A percentile compares a stretch with the other conserved stretches of the same genome.
Conservation (phyloP, 306 rosid genomes). For the Gastrolobium bilobum region DNA sequence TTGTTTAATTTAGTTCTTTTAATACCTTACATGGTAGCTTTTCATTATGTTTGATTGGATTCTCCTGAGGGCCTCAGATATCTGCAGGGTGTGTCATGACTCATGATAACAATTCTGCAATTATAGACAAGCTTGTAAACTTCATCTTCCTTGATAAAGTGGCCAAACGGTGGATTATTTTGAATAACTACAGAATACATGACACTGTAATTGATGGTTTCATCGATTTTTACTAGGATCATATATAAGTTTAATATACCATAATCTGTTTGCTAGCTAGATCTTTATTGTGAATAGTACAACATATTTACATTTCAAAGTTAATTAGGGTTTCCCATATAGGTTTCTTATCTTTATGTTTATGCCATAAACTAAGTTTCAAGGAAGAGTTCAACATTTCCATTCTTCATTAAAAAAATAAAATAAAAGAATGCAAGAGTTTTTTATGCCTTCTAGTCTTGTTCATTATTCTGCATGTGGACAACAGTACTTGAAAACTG, state of each 20-base stretch:
- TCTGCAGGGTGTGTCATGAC: constrained; percentile 38
- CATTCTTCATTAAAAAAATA: constrained; percentile 7
- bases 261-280: constrained; percentile 18
- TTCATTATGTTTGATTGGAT: constrained; percentile 54
- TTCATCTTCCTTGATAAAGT: constrained; percentile 48
- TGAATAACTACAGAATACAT: constrained; percentile 37
- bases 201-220: constrained; percentile 48
- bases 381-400: constrained; percentile 2
- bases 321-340: constrained; percentile 40
- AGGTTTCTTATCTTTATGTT: background rate
- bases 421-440: background rate
- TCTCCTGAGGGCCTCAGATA: constrained; percentile 32
- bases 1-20: constrained; percentile 34
- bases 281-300: background rate
- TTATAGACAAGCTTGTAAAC: constrained; percentile 51
- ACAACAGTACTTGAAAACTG: constrained; percentile 44
- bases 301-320: background rate
- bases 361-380: background rate
- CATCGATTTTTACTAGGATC: constrained; percentile 43
- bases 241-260: background rate
- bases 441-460: constrained; percentile 7
- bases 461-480: constrained; percentile 54
- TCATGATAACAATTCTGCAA: constrained; percentile 39
- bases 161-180: constrained; percentile 44
- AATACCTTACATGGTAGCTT: constrained; percentile 46